Base-by-base conservation (phyloP, 495 filamentous ascomycete genomes). In the Penicillium antarcticum region DNA sequence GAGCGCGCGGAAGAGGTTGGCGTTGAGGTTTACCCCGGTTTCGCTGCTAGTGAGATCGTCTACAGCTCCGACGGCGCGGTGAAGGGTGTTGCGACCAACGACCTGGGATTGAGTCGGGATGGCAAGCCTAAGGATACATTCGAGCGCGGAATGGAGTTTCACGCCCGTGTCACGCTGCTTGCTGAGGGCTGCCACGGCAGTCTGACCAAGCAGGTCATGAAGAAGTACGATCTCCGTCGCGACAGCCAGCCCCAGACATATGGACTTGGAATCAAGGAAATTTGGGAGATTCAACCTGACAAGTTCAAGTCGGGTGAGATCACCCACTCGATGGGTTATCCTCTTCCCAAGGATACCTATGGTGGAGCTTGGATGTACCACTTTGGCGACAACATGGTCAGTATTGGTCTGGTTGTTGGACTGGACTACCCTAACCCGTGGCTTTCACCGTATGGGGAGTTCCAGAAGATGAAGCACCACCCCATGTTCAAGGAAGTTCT, bases 301-400 rank as follows among this genome's bases (percentile, higher is more conserved):
- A 97, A 96, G 68, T 96, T 96, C 73, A 75, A 82, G 29, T 85
- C 88, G 53, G 94, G 94, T 38, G 80, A 95, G 67, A 80, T 97
- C 39, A 78, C 81, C 8, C 95, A 99, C 74, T 89, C 91, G 4
- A 84, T 99, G 86, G 94, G 94, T 12, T 97, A 95, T 63, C 94
- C 94, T 12, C 70, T 99, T 24, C 85, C 92, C 7, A 77, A 71
- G 60, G 87, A 96, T 66, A 96, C 91, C 4, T 99, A 99, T 55
- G 94, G 94, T 56, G 94, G 94, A 57, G 90, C 88, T 34, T 99
- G 88, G 87, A 90, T 99, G 85, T 99, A 99, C 61, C 94, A 99
- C 68, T 98, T 97, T 64, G 94, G 91, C 17, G 92, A 97, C 56
- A 97, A 97, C 69, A 83, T 97, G 58, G 94, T 97, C 57, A 92